These are phyloP conservation scores for Wilcoxina mikolae DNA, from an alignment of 495 filamentous ascomycete species.

Conservation along the genomic window DNA sequence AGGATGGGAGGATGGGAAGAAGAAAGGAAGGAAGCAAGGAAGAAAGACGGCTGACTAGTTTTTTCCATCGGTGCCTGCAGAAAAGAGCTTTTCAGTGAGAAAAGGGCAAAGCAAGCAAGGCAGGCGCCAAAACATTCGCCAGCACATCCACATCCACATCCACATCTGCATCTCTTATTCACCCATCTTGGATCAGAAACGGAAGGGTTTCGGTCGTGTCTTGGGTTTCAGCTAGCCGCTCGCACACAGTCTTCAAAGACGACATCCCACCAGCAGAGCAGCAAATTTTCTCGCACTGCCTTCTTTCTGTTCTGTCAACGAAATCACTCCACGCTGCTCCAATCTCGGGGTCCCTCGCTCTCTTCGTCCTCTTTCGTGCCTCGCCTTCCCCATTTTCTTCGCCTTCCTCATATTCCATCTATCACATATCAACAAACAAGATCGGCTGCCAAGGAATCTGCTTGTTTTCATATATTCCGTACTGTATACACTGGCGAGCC, in stretches of 20 bases:
- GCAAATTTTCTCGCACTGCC: not conserved
- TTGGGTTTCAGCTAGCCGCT: constrained; percentile 6
- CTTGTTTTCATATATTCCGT: not conserved
- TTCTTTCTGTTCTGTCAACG: not conserved
- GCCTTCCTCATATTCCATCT: not conserved
- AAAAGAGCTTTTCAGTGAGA: not conserved
- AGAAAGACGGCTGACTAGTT: not conserved
- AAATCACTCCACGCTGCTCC: not conserved
- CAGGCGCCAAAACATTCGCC: constrained; percentile 2
- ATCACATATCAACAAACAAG: not conserved
- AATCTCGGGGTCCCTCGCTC: not conserved
- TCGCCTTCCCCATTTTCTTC: not conserved
- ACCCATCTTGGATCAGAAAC: constrained; percentile 3
- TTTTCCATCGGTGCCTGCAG: not conserved
- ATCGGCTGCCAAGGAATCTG: not conserved
- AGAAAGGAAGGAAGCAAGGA: not conserved
- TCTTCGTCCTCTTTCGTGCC: not conserved
- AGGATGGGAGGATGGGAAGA: not conserved
- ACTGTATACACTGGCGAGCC: not conserved
- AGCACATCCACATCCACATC: not conserved
- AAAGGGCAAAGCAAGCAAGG: constrained; percentile 2
- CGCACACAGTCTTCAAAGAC: not conserved
- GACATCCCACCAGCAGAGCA: not conserved
- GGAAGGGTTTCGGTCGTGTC: constrained; percentile 1
- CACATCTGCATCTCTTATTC: not conserved